Evolutionary conservation across 192 early-diverging fungal genomes (phyloP), one percentile per base, ranked within the genome.

Genomic region (Chytriomyces sp.): DNA sequence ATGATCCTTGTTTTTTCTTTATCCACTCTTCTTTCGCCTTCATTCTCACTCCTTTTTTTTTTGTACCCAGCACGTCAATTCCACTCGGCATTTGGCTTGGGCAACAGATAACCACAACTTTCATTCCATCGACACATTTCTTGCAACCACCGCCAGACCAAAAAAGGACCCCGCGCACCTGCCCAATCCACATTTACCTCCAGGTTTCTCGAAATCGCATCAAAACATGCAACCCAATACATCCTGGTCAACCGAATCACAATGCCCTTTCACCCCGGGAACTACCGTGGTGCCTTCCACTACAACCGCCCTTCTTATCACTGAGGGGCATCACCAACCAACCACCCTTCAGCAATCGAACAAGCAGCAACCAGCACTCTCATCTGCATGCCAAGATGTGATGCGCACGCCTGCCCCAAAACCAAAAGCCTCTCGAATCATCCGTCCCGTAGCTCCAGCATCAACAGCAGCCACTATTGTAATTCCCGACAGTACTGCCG

Each of bases 61-160:
- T 28, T 8, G 66, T 53, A 8, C 7, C 18, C 7, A 71, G 69
- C 69, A 71, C 45, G 57, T 71, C 9, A 26, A 50, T 20, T 59
- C 69, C 2, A 24, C 47, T 5, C 47, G 69, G 6, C 69, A 71
- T 26, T 50, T 44, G 20, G 20, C 23, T 59, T 71, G 49, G 50
- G 69, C 69, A 1, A 59, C 7, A 7, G 69, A 71, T 59, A 16
- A 20, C 11, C 20, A 71, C 35, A 71, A 71, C n/a, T 71, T 71
- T 28, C 26, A 45, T 20, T 57, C 23, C 23, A 57, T 71, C 57
- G 69, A 71, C 47, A 26, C 9, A 10, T 71, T 71, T 57, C n/a
- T 71, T 50, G 57, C 46, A 10, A 71, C 49, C 45, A 45, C 45
- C 6, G 50, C 67, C 9, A 28, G 67, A 16, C n/a, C 16, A 26